Base-by-base conservation (phyloP, 495 filamentous ascomycete species). In the Choiromyces venosus region DNA sequence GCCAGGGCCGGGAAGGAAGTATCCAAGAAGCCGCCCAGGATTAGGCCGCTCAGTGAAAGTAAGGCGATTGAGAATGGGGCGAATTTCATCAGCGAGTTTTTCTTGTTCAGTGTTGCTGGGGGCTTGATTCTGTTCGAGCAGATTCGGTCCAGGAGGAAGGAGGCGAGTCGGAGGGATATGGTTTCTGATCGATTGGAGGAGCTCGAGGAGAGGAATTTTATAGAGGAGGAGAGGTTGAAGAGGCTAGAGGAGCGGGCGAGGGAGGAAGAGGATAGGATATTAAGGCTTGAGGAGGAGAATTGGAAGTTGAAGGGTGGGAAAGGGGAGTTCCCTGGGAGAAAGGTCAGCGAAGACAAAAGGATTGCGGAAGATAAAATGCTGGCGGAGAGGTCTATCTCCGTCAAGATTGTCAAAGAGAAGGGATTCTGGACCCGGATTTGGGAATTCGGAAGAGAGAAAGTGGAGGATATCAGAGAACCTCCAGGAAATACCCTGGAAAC, bases 31-130 rank as follows among this genome's bases (percentile, higher is more conserved):
- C 69, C 69, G 75, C 86, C 87, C 18, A 85, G 87, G 38, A 91
- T 92, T 37, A 85, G 94, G 70, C 91, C 96, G 1, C 85, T 99
- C 1, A 91, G 92, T 40, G 96, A 99, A 78, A 87, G 88, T 19
- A 97, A 98, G 80, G 95, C 95, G 7, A 96, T 99, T 37, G 95
- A 99, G 81, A 87, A 93, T 9, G 96, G 97, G 37, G 96, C 95
- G 14, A 96, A 96, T 72, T 97, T 99, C 69, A 90, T 96, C 68
- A 93, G 92, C 61, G 95, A 99, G 78, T 84, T 87, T 1, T 99
- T 99, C 81, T 88, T 99, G 39, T 91, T 98, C 71, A 69, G 88
- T 6, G 93, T 98, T 19, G 96, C 91, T 3, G 89, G 89, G 18
- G 86, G 85, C 0, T 81, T 98, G 77, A 90, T 99, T 56, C 81